Percentiles rank a stretch among this genome's conserved stretches.
These are phyloP conservation scores for Teratosphaeria epicoccoides DNA, from an alignment of 2,329 filamentous ascomycete species.

Conservation along the genomic window DNA sequence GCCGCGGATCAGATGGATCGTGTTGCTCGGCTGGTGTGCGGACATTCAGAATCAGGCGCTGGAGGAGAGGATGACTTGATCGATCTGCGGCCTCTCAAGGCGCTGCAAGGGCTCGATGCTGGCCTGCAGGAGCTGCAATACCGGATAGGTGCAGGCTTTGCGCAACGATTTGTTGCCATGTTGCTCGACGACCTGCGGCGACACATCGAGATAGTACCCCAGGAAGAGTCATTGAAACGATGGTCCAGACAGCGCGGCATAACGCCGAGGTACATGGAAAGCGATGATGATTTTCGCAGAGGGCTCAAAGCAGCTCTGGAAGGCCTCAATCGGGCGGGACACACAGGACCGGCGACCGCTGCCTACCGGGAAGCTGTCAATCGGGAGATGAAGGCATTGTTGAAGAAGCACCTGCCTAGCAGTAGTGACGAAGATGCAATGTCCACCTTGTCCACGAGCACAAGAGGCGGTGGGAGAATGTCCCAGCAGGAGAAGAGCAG, in stretches of 20 bases:
- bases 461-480: slow-evolving; percentile 52
- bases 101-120: slow-evolving; percentile 66
- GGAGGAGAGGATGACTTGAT: slow-evolving; percentile 31
- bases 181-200: slow-evolving; percentile 68
- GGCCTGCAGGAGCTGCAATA: slow-evolving; percentile 67
- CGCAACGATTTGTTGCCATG: slow-evolving; percentile 65
- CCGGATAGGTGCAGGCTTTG: slow-evolving; percentile 78
- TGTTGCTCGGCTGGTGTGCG: slow-evolving; percentile 70
- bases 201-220: slow-evolving; percentile 66
- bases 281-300: slow-evolving; percentile 58
- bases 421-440: slow-evolving; percentile 90
- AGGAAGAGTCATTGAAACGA: slow-evolving; percentile 64
- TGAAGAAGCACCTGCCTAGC: slow-evolving; percentile 76
- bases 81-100: slow-evolving; percentile 66
- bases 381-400: slow-evolving; percentile 75
- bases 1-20: slow-evolving; percentile 68
- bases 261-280: slow-evolving; percentile 68
- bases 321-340: slow-evolving; percentile 70
- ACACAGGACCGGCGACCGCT: slow-evolving; percentile 70
- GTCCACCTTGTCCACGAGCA: slow-evolving; percentile 61
- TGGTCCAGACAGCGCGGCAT: slow-evolving; percentile 50
- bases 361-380: slow-evolving; percentile 75
- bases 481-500: slow-evolving; percentile 83
- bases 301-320: slow-evolving; percentile 60
- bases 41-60: slow-evolving; percentile 44